Percentiles rank a stretch among this genome's conserved stretches.
phyloP scores from a whole-genome alignment of 768 basidiomycete genomes.

The Galerina sulciceps region DNA sequence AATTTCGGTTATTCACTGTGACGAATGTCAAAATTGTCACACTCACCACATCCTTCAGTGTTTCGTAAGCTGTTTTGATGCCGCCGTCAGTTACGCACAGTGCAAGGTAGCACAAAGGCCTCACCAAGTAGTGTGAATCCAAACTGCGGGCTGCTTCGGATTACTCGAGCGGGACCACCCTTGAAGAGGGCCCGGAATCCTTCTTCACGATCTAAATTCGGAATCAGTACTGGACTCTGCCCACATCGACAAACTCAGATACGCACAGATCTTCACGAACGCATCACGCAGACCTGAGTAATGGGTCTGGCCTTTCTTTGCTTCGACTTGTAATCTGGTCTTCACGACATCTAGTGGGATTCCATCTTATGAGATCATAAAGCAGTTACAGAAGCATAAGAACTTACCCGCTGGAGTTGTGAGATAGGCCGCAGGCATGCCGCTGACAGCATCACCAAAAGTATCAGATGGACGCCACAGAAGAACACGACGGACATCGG shows the following conservation, averaged over 20 bases:
- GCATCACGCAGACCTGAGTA: conserved; percentile 93
- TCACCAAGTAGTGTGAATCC: conserved; percentile 84
- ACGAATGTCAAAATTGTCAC: conserved; percentile 19
- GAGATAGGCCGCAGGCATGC: conserved; percentile 96
- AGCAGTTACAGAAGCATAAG: conserved; percentile 11
- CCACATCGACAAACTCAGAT: conserved; percentile 3
- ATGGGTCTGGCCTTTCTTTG: conserved; percentile 85
- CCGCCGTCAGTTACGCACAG: conserved; percentile 18
- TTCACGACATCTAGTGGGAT: conserved; percentile 88
- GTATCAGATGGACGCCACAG: conserved; percentile 29
- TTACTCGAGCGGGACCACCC: conserved; percentile 85
- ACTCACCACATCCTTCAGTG: conserved; percentile 49
- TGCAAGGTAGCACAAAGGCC: conserved; percentile 12
- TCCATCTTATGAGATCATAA: conserved; percentile 11
- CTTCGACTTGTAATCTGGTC: conserved; percentile 93
- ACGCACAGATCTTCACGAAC: conserved; percentile 86
- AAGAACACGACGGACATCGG: conserved; percentile 4
- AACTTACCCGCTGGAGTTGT: conserved; percentile 84
- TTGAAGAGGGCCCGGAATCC: conserved; percentile 91
- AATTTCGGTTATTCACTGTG: conserved; percentile 16
- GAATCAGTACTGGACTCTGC: conserved; percentile 14
- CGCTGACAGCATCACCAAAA: conserved; percentile 54
- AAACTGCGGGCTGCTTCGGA: conserved; percentile 92
- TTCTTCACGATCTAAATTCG: conserved; percentile 75
- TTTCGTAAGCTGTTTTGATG: conserved; percentile 43